Base-by-base conservation (phyloP, 2,329 filamentous ascomycete species). In the Byssothecium circinans region DNA sequence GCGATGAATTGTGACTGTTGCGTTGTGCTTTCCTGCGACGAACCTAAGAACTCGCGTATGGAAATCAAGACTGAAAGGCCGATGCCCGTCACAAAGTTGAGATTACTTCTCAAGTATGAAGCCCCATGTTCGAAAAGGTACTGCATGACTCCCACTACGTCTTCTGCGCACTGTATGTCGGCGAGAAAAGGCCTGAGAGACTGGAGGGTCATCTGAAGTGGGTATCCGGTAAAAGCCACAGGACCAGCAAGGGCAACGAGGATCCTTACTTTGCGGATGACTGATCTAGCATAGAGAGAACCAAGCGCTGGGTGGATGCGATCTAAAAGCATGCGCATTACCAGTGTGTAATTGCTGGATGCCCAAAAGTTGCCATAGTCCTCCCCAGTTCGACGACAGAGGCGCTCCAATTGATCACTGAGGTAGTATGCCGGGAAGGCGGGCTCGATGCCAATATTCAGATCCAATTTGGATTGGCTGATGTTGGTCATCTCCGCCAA, bases 121-220 rank as follows among this genome's bases (percentile, higher is more conserved):
- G 75, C 74, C 7, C 92, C 91, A 42, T 81, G 80, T 5, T 81
- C 76, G 12, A 97, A 77, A 1, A 99, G 79, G 69, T 95, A 96
- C 67, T 90, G 87, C 50, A 88, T 84, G 27, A 99, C 81, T 0
- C 91, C 92, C 36, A 97, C 78, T 1, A 89, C 86, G 73, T 99
- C 94, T 63, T 96, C 89, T 8, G 91, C 88, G 69, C 92, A 97
- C 63, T 95, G 87, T 0, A 86, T 80, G 57, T 97, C 87, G 1
- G 86, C 86, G 5, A 97, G 76, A 56, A 91, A 95, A 0, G 85
- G 84, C 8, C 87, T 81, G 17, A 96, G 77, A 1, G 88, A 86
- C 60, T 91, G 88, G 1, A 99, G 78, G 0, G 95, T 78, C 88
- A 96, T 94, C 68, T 99, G 89, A 12, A 96, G 70, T 10, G 90